These are phyloP conservation scores for Xylaria acuta DNA, from an alignment of 495 filamentous ascomycete genomes.

Conservation along the genomic window DNA sequence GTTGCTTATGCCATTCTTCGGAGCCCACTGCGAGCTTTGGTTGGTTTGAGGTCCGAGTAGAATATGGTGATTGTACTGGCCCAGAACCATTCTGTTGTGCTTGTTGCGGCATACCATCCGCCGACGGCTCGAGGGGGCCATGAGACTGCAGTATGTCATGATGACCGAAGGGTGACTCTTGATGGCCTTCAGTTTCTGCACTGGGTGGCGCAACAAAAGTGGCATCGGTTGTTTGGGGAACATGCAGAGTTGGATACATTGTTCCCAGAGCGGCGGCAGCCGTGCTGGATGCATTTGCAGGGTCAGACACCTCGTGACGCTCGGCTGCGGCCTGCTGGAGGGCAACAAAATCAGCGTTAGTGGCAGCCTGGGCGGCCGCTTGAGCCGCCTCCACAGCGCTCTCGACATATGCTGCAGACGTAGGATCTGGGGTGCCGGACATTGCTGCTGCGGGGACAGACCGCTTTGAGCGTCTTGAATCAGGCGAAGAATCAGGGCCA, in stretches of 20 bases:
- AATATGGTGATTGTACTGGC: constrained; percentile 37
- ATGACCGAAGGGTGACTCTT: constrained; percentile 38
- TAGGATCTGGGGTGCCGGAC: constrained; percentile 42
- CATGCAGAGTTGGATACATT: constrained; percentile 70
- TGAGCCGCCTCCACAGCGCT: constrained; percentile 55
- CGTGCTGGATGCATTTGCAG: constrained; percentile 64
- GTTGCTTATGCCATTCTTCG: constrained; percentile 96
- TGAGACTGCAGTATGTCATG: constrained; percentile 47
- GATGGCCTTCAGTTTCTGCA: constrained; percentile 42
- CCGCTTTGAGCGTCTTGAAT: constrained; percentile 53
- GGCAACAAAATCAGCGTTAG: constrained; percentile 54
- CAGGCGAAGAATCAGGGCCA: constrained; percentile 49
- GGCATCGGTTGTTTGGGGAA: constrained; percentile 74
- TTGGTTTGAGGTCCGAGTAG: constrained; percentile 34
- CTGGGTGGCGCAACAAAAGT: constrained; percentile 61
- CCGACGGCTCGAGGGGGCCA: constrained; percentile 45
- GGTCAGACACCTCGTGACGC: constrained; percentile 52
- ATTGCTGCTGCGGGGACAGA: constrained; percentile 48
- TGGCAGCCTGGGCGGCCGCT: constrained; percentile 48
- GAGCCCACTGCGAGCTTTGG: constrained; percentile 89
- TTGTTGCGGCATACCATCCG: constrained; percentile 34
- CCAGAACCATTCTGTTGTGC: constrained; percentile 37
- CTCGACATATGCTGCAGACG: constrained; percentile 51
- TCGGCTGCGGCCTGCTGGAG: constrained; percentile 56
- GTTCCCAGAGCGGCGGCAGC: constrained; percentile 70